Evolutionary conservation across 371 early-diverging fungal genomes (phyloP).

Genomic region (Mortierella sp.): DNA sequence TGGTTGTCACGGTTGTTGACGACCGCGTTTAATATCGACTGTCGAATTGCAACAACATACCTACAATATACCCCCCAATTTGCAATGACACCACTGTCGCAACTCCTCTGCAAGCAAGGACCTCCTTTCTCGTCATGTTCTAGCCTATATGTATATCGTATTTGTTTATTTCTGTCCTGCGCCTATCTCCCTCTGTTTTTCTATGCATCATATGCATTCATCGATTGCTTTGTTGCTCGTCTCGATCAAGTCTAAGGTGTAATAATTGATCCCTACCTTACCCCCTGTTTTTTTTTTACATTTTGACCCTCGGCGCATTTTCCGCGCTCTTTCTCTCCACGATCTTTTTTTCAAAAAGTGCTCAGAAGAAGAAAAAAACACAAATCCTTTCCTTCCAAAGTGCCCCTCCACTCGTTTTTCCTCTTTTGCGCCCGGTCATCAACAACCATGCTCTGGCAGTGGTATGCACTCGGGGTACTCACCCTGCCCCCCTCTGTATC

Average conservation of each 20-base stretch:
- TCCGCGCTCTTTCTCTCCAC: background rate
- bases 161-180: background rate
- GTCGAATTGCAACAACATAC: background rate
- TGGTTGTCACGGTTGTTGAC: background rate
- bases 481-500: too few relatives aligned
- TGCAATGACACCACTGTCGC: background rate
- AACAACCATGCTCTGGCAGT: too few relatives aligned
- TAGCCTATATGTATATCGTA: background rate
- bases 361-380: background rate
- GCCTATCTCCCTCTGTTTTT: background rate
- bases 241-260: background rate
- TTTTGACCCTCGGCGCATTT: background rate
- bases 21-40: background rate
- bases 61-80: background rate
- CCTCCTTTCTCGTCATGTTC: background rate
- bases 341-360: background rate
- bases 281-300: background rate
- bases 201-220: background rate
- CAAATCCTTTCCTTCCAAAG: background rate
- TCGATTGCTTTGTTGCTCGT: background rate
- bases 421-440: background rate
- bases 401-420: background rate
- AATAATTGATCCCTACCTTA: conserved; percentile 3
- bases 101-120: background rate
- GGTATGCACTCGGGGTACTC: too few relatives aligned